Percentiles rank a stretch among this genome's conserved stretches.
phyloP scores from a whole-genome alignment of 345 rosid genomes.

The Eucalyptus melliodora region DNA sequence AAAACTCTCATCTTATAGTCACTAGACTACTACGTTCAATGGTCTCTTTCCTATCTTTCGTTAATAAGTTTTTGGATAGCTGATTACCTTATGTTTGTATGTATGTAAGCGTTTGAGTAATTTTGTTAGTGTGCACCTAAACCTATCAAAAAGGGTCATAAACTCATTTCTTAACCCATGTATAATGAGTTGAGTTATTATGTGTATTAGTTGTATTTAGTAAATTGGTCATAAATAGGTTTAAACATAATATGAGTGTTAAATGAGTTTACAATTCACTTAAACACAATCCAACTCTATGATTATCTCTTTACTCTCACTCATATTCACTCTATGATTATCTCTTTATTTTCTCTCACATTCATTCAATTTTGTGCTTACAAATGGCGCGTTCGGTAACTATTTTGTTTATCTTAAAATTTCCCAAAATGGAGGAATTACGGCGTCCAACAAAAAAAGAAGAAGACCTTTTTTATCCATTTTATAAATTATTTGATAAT shows the following conservation, averaged over 20 bases:
- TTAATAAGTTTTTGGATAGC: no score
- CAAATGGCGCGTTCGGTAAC: fast-evolving
- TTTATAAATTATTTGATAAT: no score
- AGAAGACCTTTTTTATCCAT: no score
- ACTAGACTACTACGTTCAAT: not conserved
- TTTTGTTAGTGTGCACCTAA: not conserved
- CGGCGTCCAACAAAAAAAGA: not conserved
- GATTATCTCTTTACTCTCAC: not conserved
- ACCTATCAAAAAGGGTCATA: not conserved
- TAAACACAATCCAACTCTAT: not conserved
- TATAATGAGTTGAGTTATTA: not conserved
- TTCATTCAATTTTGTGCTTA: not conserved
- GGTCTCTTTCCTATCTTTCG: not conserved
- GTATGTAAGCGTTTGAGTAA: not conserved
- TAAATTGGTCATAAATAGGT: not conserved
- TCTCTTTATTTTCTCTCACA: no score
- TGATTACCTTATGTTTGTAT: not conserved
- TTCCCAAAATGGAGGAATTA: not conserved
- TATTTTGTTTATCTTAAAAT: not conserved
- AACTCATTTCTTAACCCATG: not conserved
- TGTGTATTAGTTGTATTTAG: no score
- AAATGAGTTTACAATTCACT: not conserved
- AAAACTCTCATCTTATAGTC: not conserved
- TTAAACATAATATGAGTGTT: no score
- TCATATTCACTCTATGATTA: no score